phyloP scores from a whole-genome alignment of 805 yeast genomes.

The Metschnikowia chrysomelidarum region DNA sequence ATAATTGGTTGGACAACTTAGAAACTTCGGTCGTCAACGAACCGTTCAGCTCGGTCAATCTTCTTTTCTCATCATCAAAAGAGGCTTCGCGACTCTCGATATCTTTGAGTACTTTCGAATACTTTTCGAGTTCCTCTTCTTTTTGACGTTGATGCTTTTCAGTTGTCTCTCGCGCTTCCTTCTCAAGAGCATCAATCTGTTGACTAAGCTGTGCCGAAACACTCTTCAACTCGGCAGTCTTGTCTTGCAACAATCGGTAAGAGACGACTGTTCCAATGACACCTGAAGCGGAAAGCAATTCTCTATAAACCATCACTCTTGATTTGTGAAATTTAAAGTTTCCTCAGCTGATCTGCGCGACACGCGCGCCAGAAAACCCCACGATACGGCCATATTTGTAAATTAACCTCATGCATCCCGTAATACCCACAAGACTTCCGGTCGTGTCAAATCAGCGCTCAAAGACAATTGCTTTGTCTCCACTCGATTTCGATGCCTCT shows the following conservation, averaged over 20 bases:
- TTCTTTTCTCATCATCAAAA: conserved; percentile 5
- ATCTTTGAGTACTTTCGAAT: conserved; percentile 4
- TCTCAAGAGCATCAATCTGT: conserved; percentile 6
- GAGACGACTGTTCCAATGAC: conserved; percentile 10
- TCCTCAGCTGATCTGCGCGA: no score
- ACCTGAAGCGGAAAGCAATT: conserved; percentile 8
- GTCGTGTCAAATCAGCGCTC: no score
- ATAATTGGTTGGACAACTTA: conserved; percentile 3
- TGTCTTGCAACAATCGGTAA: conserved; percentile 11
- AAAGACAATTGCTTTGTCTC: no score
- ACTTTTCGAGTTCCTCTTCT: conserved; percentile 1
- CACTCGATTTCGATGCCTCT: no score
- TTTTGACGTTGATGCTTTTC: conserved; percentile 5
- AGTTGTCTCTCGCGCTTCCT: conserved; percentile 8
- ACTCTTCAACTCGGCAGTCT: conserved; percentile 6
- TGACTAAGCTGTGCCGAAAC: conserved; percentile 4
- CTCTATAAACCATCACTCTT: conserved; percentile 8
- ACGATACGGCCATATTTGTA: no score
- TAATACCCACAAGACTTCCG: no score
- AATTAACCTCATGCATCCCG: no score
- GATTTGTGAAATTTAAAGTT: no score
- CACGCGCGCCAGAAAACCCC: no score
- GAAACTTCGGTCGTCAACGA: conserved; percentile 4
- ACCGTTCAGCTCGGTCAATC: conserved; percentile 3
- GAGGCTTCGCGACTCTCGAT: conserved; percentile 1